Evolutionary conservation across 2,329 filamentous ascomycete genomes (phyloP).

Genomic region (Escovopsis sp.): DNA sequence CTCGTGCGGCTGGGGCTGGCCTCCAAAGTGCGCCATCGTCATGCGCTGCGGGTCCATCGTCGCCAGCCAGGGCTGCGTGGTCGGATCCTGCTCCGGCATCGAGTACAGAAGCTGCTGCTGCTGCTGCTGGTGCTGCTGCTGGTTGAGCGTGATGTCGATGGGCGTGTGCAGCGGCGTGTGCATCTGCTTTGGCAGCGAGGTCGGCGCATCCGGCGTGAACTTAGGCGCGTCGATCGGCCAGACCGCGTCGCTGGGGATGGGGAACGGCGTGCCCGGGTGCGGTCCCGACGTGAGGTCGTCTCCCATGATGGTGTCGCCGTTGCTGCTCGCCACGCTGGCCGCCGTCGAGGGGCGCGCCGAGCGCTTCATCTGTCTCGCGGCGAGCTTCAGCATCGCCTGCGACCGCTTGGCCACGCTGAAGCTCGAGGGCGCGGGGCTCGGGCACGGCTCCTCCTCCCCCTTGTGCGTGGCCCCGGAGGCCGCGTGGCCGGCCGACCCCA

Average conservation of each 20-base stretch:
- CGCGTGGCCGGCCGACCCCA: constrained; percentile 17
- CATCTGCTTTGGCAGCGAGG: constrained; percentile 16
- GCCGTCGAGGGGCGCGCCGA: constrained; percentile 21
- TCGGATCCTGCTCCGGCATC: constrained; percentile 16
- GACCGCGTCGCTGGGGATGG: constrained; percentile 22
- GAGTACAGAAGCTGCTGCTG: constrained; percentile 10
- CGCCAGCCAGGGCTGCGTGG: constrained; percentile 12
- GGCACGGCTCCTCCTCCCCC: constrained; percentile 12
- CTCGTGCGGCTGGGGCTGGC: constrained; percentile 7
- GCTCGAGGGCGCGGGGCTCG: constrained; percentile 7
- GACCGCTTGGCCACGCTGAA: constrained; percentile 14
- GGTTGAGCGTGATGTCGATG: constrained; percentile 10
- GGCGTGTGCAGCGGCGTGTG: constrained; percentile 18
- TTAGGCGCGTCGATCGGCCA: constrained; percentile 25
- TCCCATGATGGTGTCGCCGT: constrained; percentile 16
- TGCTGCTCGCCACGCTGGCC: constrained; percentile 8
- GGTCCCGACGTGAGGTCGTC: constrained; percentile 20
- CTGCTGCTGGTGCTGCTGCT: constrained; percentile 5
- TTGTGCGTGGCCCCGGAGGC: constrained; percentile 11
- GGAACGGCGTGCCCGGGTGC: constrained; percentile 26
- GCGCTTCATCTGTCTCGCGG: constrained; percentile 20
- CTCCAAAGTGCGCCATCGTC: constrained; percentile 6
- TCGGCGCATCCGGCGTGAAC: constrained; percentile 20
- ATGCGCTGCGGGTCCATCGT: constrained; percentile 6
- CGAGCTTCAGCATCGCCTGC: constrained; percentile 16